Base-by-base conservation (phyloP, 495 filamentous ascomycete species). In the Neohortaea acidophila region DNA sequence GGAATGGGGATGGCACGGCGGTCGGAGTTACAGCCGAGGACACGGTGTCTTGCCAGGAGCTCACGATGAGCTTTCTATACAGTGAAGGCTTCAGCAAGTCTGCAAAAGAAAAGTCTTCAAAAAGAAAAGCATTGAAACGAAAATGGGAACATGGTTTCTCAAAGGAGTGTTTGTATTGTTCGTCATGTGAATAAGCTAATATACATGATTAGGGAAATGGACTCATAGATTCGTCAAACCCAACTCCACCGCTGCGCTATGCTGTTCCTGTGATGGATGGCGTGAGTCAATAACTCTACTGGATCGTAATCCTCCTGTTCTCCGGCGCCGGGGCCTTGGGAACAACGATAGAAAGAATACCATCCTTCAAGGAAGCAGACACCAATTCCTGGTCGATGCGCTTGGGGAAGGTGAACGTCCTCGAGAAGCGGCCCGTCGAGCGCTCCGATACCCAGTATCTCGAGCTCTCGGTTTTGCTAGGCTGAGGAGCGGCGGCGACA, bases 381-480 rank as follows among this genome's bases (percentile, higher is more conserved):
- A 93, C 84, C 11, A 44, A 56, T 31, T 94, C 79, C 47, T 83
- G 75, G 55, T 94, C 75, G 23, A 94, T 69, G 9, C 70, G 67
- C 6, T 55, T 56, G 0, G 83, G 72, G 67, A 96, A 93, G 38
- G 53, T 70, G 66, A 94, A 94, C 19, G 63, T 65, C 38, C 85
- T 73, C 24, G 72, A 65, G 67, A 94, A 96, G 36, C 79, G 66
- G 47, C 86, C 87, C 36, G 83, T 62, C 6, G 64, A 73, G 48
- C 86, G 79, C 68, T 96, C 87, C 19, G 68, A 67, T 29, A 79
- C 67, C 83, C 81, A 89, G 64, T 77, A 92, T 59, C 30, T 57
- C 38, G 3, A 64, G 57, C 50, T 61, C 48, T 33, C 53, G 57
- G 36, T 52, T 36, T 13, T 41, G 26, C 21, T 36, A 24, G 32